phyloP scores from a whole-genome alignment of 1,284 basidiomycete genomes.

The Sutorius eximius region DNA sequence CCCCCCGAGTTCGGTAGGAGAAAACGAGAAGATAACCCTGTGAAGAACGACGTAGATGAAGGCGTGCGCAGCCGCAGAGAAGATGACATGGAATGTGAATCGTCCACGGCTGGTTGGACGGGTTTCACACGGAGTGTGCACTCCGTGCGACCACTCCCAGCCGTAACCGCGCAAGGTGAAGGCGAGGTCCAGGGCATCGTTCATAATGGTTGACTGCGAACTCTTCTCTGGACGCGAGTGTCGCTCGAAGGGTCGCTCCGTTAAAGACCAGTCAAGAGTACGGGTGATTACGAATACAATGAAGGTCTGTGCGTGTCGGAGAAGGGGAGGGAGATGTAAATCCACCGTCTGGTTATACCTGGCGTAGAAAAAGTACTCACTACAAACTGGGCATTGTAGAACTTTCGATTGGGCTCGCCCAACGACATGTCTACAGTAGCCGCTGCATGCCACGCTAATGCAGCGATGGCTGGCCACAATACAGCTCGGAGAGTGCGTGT shows the following conservation, averaged over 20 bases:
- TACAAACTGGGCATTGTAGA: constrained; percentile 40
- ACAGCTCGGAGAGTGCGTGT: constrained; percentile 45
- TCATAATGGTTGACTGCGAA: constrained; percentile 11
- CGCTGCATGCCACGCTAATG: constrained; percentile 41
- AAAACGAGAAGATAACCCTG: constrained; percentile 41
- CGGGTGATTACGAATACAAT: constrained; percentile 15
- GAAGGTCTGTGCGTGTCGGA: constrained; percentile 1
- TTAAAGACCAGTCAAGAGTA: constrained; percentile 21
- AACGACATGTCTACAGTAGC: constrained; percentile 43
- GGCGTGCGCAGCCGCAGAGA: constrained; percentile 38
- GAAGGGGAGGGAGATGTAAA: background rate
- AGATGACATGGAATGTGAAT: constrained; percentile 40
- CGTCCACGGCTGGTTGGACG: constrained; percentile 34
- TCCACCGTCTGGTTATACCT: background rate
- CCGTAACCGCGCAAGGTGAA: constrained; percentile 50
- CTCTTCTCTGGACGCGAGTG: background rate
- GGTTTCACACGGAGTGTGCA: constrained; percentile 44
- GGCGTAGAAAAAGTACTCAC: constrained; percentile 24
- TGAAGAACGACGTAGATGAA: constrained; percentile 44
- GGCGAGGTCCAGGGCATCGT: constrained; percentile 48
- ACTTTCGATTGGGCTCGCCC: constrained; percentile 35
- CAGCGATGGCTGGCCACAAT: constrained; percentile 45
- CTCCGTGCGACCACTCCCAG: constrained; percentile 42
- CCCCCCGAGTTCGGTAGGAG: constrained; percentile 34
- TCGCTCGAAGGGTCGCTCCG: constrained; percentile 8